A percentile compares a stretch with the other conserved stretches of the same genome.
phyloP scores from a whole-genome alignment of 148 eudicot species.

The Camellia granthamiana region DNA sequence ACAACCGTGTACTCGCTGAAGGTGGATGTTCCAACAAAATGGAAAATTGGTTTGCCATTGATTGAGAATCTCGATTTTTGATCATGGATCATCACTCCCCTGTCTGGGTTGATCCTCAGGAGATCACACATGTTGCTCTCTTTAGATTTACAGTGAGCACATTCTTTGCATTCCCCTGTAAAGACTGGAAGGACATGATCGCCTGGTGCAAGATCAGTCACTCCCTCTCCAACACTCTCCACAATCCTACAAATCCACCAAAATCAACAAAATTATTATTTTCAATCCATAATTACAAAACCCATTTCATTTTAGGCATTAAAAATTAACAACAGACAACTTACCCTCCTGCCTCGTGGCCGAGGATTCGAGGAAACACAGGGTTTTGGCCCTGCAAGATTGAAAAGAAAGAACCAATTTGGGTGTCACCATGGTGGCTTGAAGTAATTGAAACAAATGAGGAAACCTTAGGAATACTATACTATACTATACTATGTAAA shows the following conservation, averaged over 20 bases:
- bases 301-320: background rate
- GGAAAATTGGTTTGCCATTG: slow-evolving; percentile 32
- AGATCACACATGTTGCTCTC: slow-evolving; percentile 37
- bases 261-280: background rate
- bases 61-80: slow-evolving; percentile 30
- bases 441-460: background rate
- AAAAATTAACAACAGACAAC: background rate
- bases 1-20: slow-evolving; percentile 40
- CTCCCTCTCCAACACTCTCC: slow-evolving; percentile 41
- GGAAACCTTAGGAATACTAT: background rate
- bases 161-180: slow-evolving; percentile 35
- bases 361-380: slow-evolving; percentile 36
- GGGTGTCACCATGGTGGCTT: background rate
- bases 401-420: slow-evolving; percentile 14
- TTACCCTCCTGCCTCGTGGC: slow-evolving; percentile 37
- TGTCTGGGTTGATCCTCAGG: slow-evolving; percentile 25
- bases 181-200: slow-evolving; percentile 38
- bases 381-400: slow-evolving; percentile 18
- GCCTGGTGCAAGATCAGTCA: slow-evolving; percentile 34
- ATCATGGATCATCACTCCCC: slow-evolving; percentile 33
- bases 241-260: slow-evolving; percentile 26
- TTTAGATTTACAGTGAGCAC: slow-evolving; percentile 33
- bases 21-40: slow-evolving; percentile 33
- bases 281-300: no score
- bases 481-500: no score